A percentile compares a stretch with the other conserved stretches of the same genome.
phyloP scores from a whole-genome alignment of 2,329 filamentous ascomycete species.

The Monilinia fructicola region DNA sequence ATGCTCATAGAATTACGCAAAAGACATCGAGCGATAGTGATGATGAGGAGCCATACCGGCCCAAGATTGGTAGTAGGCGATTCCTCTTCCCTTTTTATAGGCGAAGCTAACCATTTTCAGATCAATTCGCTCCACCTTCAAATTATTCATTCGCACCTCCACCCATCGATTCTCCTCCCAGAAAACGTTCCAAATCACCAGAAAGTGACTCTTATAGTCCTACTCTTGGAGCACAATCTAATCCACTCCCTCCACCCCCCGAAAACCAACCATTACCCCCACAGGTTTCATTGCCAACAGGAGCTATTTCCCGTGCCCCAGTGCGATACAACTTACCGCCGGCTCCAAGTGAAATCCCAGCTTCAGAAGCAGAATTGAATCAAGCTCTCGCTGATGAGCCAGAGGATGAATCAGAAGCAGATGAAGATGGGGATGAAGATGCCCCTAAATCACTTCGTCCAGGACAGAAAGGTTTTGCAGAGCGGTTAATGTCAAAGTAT shows the following conservation, averaged over 20 bases:
- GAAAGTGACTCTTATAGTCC: slow-evolving; percentile 30
- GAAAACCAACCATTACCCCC: slow-evolving; percentile 35
- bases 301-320: slow-evolving; percentile 73
- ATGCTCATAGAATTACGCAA: slow-evolving; percentile 62
- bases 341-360: slow-evolving; percentile 51
- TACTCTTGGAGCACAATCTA: slow-evolving; percentile 29
- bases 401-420: slow-evolving; percentile 41
- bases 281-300: slow-evolving; percentile 39
- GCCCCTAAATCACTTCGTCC: slow-evolving; percentile 63
- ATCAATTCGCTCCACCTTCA: slow-evolving; percentile 60
- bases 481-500: slow-evolving; percentile 88
- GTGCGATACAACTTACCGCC: slow-evolving; percentile 66
- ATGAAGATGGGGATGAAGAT: slow-evolving; percentile 42
- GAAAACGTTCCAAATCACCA: slow-evolving; percentile 45
- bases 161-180: slow-evolving; percentile 44
- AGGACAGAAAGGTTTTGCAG: slow-evolving; percentile 80
- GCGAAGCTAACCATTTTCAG: slow-evolving; percentile 41
- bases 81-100: not conserved
- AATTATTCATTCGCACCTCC: slow-evolving; percentile 59
- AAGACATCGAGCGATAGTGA: slow-evolving; percentile 48
- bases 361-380: slow-evolving; percentile 53
- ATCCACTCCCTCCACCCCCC: slow-evolving; percentile 37
- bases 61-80: slow-evolving; percentile 48
- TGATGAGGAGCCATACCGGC: slow-evolving; percentile 46
- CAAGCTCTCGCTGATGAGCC: slow-evolving; percentile 44